Evolutionary conservation across 176 grass and related monocot genomes (phyloP).

Genomic region (Aechmea fasciata): DNA sequence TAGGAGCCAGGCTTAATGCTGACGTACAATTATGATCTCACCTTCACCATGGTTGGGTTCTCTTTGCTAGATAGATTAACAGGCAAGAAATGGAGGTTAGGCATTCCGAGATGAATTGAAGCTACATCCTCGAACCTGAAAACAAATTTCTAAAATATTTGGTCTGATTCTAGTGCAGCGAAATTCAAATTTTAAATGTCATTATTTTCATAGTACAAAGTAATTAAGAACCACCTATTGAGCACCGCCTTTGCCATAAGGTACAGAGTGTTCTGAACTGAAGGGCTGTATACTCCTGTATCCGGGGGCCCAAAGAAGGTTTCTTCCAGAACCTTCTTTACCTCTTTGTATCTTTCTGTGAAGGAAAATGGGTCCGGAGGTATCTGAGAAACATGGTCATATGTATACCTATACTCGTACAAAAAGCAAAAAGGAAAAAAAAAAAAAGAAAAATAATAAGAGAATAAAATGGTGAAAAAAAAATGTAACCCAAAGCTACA

Average conservation of each 20-base stretch:
- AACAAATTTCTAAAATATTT: neutral
- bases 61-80: conserved; percentile 81
- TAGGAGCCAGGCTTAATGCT: too few relatives aligned
- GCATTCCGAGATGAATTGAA: conserved; percentile 80
- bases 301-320: conserved; percentile 79
- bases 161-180: neutral
- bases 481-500: neutral
- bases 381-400: conserved; percentile 50
- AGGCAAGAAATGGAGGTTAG: conserved; percentile 81
- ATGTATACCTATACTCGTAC: conserved; percentile 50
- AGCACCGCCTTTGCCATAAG: conserved; percentile 82
- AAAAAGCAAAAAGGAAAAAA: neutral
- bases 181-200: neutral
- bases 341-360: conserved; percentile 59
- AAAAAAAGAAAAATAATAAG: neutral
- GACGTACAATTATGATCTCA: conserved; percentile 14
- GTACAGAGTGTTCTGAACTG: conserved; percentile 83
- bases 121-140: conserved; percentile 63
- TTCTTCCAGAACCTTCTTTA: conserved; percentile 64
- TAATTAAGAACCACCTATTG: conserved; percentile 57
- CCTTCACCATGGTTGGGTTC: conserved; percentile 69
- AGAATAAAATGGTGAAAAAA: neutral
- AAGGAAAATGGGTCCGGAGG: conserved; percentile 76
- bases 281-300: conserved; percentile 86
- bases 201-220: neutral